These are phyloP conservation scores for Plantago coronopus DNA, from an alignment of 305 asterid species.

Conservation along the genomic window DNA sequence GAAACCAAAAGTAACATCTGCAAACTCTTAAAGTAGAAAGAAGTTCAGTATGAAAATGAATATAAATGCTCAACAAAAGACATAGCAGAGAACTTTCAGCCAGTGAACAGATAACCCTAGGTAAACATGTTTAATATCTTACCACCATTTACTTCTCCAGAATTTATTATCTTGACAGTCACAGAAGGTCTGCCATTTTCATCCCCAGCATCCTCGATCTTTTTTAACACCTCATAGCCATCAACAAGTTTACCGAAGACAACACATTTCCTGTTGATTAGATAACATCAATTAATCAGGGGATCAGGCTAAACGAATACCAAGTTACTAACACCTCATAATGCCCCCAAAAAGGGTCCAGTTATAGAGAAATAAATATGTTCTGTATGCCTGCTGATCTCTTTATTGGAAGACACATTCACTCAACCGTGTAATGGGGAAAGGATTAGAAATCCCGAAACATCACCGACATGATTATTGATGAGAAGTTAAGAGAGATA, in stretches of 20 bases:
- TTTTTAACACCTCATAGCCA: conserved; percentile 76
- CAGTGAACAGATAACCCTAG: background rate
- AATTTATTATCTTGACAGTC: conserved; percentile 83
- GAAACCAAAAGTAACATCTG: background rate
- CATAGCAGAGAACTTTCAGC: background rate
- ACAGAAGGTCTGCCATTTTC: conserved; percentile 86
- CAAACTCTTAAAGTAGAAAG: background rate
- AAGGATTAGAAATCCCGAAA: background rate
- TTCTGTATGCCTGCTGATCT: background rate
- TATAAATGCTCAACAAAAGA: background rate
- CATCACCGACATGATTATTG: too few species aligned
- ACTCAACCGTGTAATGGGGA: background rate
- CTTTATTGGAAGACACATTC: background rate
- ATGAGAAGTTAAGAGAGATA: too few species aligned
- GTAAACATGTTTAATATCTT: conserved; percentile 25
- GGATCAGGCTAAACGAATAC: conserved; percentile 2
- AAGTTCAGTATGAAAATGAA: background rate
- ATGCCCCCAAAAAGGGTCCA: background rate
- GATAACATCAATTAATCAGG: conserved; percentile 23
- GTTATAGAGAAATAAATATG: background rate
- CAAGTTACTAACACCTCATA: background rate
- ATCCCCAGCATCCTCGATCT: conserved; percentile 85
- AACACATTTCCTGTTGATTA: conserved; percentile 63
- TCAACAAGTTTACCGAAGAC: conserved; percentile 92
- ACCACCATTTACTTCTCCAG: conserved; percentile 82